A percentile compares a stretch with the other conserved stretches of the same genome.
Evolutionary conservation across 2,329 filamentous ascomycete species (phyloP).

Genomic region (Daldinia sp.): DNA sequence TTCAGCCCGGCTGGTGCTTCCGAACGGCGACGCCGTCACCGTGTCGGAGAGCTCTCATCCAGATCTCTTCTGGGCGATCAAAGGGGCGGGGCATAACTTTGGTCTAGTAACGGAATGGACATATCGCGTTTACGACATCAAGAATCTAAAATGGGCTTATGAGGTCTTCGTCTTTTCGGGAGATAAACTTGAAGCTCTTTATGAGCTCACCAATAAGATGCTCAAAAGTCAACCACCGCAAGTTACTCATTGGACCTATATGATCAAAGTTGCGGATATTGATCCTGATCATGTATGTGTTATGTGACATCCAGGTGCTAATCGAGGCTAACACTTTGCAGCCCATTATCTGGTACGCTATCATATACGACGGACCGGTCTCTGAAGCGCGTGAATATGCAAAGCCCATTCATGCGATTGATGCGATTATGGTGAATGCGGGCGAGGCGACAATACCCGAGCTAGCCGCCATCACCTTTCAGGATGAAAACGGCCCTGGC

Average conservation of each 20-base stretch:
- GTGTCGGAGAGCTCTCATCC: conserved; percentile 40
- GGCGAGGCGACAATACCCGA: conserved; percentile 29
- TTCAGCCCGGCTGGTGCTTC: conserved; percentile 23
- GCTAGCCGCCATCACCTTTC: conserved; percentile 29
- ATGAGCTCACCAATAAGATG: conserved; percentile 53
- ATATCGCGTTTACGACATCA: conserved; percentile 54
- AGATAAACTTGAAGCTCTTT: conserved; percentile 39
- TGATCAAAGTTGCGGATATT: not conserved
- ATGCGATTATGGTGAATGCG: conserved; percentile 16
- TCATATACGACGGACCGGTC: not conserved
- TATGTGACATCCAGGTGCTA: not conserved
- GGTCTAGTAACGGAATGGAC: conserved; percentile 61
- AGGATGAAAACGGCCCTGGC: conserved; percentile 20
- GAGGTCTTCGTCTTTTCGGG: conserved; percentile 53
- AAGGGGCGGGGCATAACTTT: conserved; percentile 66
- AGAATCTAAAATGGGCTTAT: conserved; percentile 51
- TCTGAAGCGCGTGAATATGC: not conserved
- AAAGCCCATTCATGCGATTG: conserved; percentile 17
- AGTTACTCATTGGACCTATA: conserved; percentile 45
- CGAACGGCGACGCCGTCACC: conserved; percentile 29
- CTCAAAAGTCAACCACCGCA: not conserved
- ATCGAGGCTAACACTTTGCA: not conserved
- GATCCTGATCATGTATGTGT: not conserved
- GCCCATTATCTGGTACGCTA: not conserved
- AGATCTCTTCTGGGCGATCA: conserved; percentile 63